Evolutionary conservation across 2,329 filamentous ascomycete genomes (phyloP), one percentile per base, ranked within the genome.

Genomic region (Stagonosporopsis chrysanthemi): DNA sequence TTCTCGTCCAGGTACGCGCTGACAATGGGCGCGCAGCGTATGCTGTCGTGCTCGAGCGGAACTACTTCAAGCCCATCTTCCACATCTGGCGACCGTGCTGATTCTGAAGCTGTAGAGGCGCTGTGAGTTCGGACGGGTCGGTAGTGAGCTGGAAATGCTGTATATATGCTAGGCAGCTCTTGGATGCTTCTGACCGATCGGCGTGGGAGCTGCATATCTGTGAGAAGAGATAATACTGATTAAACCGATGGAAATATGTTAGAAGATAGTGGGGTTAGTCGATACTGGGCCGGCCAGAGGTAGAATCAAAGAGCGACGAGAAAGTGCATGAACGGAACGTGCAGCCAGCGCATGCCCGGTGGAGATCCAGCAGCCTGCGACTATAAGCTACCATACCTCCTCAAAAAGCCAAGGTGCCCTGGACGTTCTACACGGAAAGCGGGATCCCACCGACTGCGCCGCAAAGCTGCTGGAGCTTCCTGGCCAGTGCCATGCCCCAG

Each of bases 61-160:
- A 74, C 69, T 0, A 71, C 58, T 45, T 75, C 71, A 19, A 73
- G 66, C n/a, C 70, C 72, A 58, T 71, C 65, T 26, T 66, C 66
- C 11, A 72, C 60, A 19, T 61, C 42, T 28, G 59, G 49, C 17
- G 61, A 52, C 2, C 56, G 40, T 38, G 63, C 55, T 56, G 59
- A 58, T 9, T 55, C 51, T 4, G 61, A 66, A 6, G 61, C 41
- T 19, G 63, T 57, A 4, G 54, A 57, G 14, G 54, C 54, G 33
- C 54, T 57, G 43, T 57, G 49, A 5, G 56, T 41, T 39, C 59
- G 33, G 53, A 56, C 17, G 28, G 62, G 23, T 38, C 54, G 54
- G 43, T 62, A 50, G 38, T 60, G 54, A 7, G 46, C 14, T 23
- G 65, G 62, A 23, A 74, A 73, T 3, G 60, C 46, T 24, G 70